Evolutionary conservation across 371 early-diverging fungal genomes (phyloP).

Genomic region (Nematocida ironsii): DNA sequence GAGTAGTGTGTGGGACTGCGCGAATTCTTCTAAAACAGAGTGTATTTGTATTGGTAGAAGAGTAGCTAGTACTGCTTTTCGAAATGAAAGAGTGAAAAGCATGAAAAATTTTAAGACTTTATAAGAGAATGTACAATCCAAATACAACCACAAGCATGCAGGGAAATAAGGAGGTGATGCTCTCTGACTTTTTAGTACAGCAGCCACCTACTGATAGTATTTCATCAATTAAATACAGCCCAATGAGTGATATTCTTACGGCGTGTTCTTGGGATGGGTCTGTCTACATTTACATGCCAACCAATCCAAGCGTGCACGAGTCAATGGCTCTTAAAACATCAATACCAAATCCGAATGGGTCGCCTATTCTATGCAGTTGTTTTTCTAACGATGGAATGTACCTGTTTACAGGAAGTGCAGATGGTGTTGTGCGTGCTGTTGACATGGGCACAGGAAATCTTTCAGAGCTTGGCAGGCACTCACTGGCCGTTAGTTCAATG

Average conservation of each 20-base stretch:
- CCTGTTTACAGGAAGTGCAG: conserved; percentile 62
- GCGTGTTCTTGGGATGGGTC: conserved; percentile 69
- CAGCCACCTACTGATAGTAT: conserved; percentile 66
- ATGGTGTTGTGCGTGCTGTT: conserved; percentile 61
- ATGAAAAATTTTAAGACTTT: conserved; percentile 16
- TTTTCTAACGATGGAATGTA: conserved; percentile 59
- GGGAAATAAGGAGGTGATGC: neutral
- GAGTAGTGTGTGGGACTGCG: too few species aligned
- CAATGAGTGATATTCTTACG: conserved; percentile 52
- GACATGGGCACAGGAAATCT: conserved; percentile 54
- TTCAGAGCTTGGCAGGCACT: conserved; percentile 58
- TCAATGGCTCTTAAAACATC: conserved; percentile 46
- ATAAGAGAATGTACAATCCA: conserved; percentile 28
- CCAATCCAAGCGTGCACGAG: conserved; percentile 33
- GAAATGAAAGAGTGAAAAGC: neutral
- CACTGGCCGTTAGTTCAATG: conserved; percentile 60
- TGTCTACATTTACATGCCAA: conserved; percentile 61
- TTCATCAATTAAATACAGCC: conserved; percentile 63
- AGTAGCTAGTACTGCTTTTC: neutral
- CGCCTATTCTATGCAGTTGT: conserved; percentile 65
- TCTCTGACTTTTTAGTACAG: conserved; percentile 37
- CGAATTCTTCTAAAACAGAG: too few species aligned
- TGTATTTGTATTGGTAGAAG: too few species aligned
- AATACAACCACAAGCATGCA: conserved; percentile 15
- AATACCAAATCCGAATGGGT: conserved; percentile 44